Evolutionary conservation across 1,284 basidiomycete species (phyloP).

Genomic region (Mycena citricolor): DNA sequence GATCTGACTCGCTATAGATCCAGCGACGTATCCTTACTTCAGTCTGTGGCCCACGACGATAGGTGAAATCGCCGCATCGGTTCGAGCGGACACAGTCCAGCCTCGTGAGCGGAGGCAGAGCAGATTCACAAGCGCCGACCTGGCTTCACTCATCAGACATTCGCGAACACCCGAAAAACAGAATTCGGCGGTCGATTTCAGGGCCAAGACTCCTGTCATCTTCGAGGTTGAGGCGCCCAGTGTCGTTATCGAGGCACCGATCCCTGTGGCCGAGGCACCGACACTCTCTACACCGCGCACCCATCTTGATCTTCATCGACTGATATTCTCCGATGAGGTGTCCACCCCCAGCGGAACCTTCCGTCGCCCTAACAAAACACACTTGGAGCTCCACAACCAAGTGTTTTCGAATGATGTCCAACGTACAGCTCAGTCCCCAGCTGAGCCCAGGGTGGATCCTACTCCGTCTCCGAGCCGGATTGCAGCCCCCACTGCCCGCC

Average conservation of each 20-base stretch:
- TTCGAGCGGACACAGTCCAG: constrained; percentile 7
- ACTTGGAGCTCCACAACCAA: constrained; percentile 19
- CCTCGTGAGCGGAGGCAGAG: constrained; percentile 21
- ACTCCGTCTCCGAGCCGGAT: not conserved
- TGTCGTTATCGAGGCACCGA: too few relatives aligned
- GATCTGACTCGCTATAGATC: constrained; percentile 25
- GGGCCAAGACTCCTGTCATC: constrained; percentile 7
- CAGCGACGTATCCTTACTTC: constrained; percentile 33
- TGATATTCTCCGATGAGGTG: constrained; percentile 31
- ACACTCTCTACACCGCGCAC: constrained; percentile 10
- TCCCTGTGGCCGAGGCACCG: too few relatives aligned
- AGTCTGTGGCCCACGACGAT: constrained; percentile 28
- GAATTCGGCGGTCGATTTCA: constrained; percentile 14
- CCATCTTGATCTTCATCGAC: constrained; percentile 33
- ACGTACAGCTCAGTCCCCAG: constrained; percentile 20
- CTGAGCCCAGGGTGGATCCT: not conserved
- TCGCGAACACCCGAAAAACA: constrained; percentile 25
- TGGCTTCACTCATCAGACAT: constrained; percentile 28
- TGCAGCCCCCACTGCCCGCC: constrained; percentile 1
- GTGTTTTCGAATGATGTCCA: too few relatives aligned
- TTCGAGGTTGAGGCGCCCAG: constrained; percentile 17
- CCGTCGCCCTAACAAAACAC: constrained; percentile 22
- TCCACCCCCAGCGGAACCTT: constrained; percentile 37
- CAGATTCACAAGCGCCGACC: constrained; percentile 37
- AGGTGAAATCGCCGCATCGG: not conserved